Base-by-base conservation (phyloP, 176 grass and related monocot species). In the Poa annua region DNA sequence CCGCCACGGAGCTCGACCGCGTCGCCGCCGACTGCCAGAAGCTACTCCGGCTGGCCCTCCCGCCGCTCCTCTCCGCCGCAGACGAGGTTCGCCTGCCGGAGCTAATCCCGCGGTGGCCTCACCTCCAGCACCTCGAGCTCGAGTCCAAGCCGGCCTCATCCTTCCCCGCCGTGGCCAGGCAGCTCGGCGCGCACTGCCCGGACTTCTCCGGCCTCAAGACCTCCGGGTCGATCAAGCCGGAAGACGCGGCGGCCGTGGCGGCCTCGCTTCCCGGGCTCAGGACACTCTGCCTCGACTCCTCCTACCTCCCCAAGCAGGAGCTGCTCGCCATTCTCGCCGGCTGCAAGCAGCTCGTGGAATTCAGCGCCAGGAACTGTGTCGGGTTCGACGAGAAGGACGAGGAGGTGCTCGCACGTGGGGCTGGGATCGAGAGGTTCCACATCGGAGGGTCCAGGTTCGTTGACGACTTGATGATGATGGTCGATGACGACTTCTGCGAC, bases 81-180 rank as follows among this genome's bases (percentile, higher is more conserved):
- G 91, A 91, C 74, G 94, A 97, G 69, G 65, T 84, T 8, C 74
- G 78, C 22, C 83, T 97, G 22, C 81, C 79, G 69, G 79, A 88
- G 8, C 81, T 97, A 39, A 4, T 97, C 35, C 84, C 53, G 6
- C 85, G 77, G 45, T 97, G 91, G 94, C 88, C 21, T 0, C 68
- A 80, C 15, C 94, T 97, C 0, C 47, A 82, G 32, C 82, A 86
- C 76, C 89, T 97, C 17, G 94, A 93, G 70, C 81, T 97, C 48
- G 91, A 81, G 3, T 15, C 86, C 33, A 97, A 97, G 68, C 91
- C 94, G 6, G 77, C 86, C 0, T 83, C 88, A 0, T 83, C 89
- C 19, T 89, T 97, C 83, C 55, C 77, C 22, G 56, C 76, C 5
- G 48, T 91, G 48, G 89, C 75, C n/a, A 22, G 45, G 61, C 65